phyloP scores from a whole-genome alignment of 768 basidiomycete genomes.

The Lactifluus rugatus region DNA sequence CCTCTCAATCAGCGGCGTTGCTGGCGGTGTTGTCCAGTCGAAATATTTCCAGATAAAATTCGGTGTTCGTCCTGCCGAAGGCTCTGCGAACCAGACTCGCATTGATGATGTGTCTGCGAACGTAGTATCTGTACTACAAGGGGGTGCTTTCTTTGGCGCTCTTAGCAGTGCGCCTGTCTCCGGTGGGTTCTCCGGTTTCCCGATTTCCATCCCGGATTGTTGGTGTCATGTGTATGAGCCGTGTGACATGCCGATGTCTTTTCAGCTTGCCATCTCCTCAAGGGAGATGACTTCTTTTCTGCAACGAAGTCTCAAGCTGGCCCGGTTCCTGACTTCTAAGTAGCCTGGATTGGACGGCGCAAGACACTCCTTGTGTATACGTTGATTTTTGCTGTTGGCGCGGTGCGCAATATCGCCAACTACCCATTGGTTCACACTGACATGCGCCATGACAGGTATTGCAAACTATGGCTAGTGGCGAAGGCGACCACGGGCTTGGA shows the following conservation, averaged over 20 bases:
- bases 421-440: neutral
- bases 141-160: constrained; percentile 83
- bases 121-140: constrained; percentile 81
- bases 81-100: constrained; percentile 30
- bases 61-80: constrained; percentile 40
- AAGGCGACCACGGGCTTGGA: constrained; percentile 43
- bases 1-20: constrained; percentile 39
- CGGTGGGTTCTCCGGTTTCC: constrained; percentile 31
- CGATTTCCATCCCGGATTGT: neutral
- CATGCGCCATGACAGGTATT: constrained; percentile 39
- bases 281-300: neutral
- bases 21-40: constrained; percentile 59
- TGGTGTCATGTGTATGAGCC: neutral
- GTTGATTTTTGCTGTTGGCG: constrained; percentile 59
- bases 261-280: neutral
- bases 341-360: constrained; percentile 58
- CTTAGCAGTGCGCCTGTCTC: constrained; percentile 63
- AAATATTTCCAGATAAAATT: constrained; percentile 54
- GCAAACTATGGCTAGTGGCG: constrained; percentile 54
- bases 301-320: neutral
- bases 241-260: no score
- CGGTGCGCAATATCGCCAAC: constrained; percentile 34
- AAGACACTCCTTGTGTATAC: constrained; percentile 53
- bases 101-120: constrained; percentile 59
- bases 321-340: neutral